Percentiles rank a stretch among this genome's conserved stretches.
Conservation (phyloP, 179 eudicot species). For the Spergularia azorica region DNA sequence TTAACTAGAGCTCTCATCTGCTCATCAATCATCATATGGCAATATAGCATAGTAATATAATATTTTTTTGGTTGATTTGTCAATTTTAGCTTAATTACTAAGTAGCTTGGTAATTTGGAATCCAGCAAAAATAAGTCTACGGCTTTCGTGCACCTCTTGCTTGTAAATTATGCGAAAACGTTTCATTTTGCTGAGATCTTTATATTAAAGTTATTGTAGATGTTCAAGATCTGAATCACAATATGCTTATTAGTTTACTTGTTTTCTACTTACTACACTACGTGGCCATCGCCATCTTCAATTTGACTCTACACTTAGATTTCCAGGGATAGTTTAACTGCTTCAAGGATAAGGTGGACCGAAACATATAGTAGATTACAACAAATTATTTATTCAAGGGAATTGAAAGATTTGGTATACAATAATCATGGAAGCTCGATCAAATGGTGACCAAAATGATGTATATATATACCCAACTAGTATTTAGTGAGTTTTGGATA, state of each 20-base stretch:
- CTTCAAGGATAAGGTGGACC: neutral
- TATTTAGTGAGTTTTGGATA: no score
- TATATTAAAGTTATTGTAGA: neutral
- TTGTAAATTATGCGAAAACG: conserved; percentile 26
- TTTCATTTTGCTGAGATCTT: conserved; percentile 26
- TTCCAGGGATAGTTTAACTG: conserved; percentile 7
- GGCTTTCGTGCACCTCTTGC: conserved; percentile 25
- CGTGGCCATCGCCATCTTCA: conserved; percentile 1
- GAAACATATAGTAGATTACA: neutral
- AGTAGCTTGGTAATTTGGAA: neutral
- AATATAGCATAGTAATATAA: no score
- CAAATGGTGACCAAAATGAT: no score
- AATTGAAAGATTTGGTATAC: neutral
- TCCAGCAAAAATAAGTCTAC: conserved; percentile 22
- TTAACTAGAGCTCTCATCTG: no score
- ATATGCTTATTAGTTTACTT: no score
- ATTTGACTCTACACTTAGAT: no score
- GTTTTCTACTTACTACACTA: neutral
- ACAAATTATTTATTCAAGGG: neutral
- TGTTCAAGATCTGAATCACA: neutral
- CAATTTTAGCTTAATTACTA: neutral
- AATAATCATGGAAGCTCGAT: no score
- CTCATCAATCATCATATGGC: no score
- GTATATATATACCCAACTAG: no score
- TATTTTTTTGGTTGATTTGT: no score